Evolutionary conservation across 441 rosid genomes (phyloP), one percentile per base, ranked within the genome.

Genomic region (Populus tomentosa): DNA sequence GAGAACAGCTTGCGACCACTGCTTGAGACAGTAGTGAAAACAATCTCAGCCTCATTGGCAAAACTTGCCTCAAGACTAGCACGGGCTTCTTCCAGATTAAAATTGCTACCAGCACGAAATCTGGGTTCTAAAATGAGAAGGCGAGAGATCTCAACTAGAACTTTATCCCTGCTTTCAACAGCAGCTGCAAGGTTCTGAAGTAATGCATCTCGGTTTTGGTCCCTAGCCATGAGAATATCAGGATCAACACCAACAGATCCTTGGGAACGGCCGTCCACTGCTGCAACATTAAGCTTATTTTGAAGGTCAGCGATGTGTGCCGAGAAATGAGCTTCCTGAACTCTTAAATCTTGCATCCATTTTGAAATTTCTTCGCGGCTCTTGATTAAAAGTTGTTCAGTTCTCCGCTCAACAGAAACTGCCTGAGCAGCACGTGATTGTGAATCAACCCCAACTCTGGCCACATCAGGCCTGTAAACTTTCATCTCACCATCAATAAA

Each of bases 401-500:
- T 92, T 87, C 99, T 90, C 76, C 98, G 87, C 90, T 96, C 99
- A 84, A 96, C 99, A 74, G 98, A 94, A 75, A 96, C 99, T 40
- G 99, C 98, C 86, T 96, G 99, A 65, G 99, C 98, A 72, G 99
- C 99, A 78, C 92, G 91, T 66, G 99, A 89, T 80, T 96, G 99
- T 61, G 99, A 88, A 85, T 96, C 98, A 65, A 96, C 97, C 80
- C 99, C 99, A 78, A 96, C 99, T 78, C 98, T 85, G 26, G 99
- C 98, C 61, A 96, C 99, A 90, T 96, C 99, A 67, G 99, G 99
- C 40, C 93, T 86, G 83, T 96, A 96, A 68, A 92, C 91, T 85
- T 94, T 94, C 99, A 96, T 96, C 88, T 96, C 99, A 46, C 99
- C 99, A 83, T 96, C 99, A 83, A 96, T 91, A 76, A 96, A 96